Evolutionary conservation across 1,139 yeast genomes (phyloP).

Genomic region (Pichia sp.): DNA sequence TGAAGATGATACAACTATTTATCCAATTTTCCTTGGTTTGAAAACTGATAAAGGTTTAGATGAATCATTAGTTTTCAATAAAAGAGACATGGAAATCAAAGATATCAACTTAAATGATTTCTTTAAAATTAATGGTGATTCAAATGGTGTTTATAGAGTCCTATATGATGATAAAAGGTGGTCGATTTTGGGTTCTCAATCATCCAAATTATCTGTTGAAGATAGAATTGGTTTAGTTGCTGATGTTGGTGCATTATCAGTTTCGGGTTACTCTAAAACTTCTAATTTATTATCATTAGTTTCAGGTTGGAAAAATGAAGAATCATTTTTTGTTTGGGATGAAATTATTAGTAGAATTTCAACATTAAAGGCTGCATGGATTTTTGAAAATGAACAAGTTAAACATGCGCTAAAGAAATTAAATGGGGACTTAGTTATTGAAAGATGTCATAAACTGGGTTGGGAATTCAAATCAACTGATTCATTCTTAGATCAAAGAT

Average conservation of each 20-base stretch:
- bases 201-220: conserved; percentile 44
- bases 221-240: conserved; percentile 67
- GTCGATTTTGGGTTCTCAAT: conserved; percentile 43
- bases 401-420: conserved; percentile 54
- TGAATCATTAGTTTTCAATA: conserved; percentile 63
- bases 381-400: conserved; percentile 56
- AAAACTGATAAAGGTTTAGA: conserved; percentile 63
- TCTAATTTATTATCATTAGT: conserved; percentile 44
- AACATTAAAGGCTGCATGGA: conserved; percentile 58
- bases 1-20: conserved; percentile 40
- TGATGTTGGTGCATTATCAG: conserved; percentile 56
- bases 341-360: conserved; percentile 47
- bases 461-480: conserved; percentile 61
- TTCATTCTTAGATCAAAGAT: conserved; percentile 64
- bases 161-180: conserved; percentile 50
- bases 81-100: conserved; percentile 34
- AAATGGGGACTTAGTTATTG: conserved; percentile 51
- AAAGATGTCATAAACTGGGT: conserved; percentile 56
- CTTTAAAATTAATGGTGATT: conserved; percentile 60
- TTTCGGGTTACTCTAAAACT: conserved; percentile 52
- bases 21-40: conserved; percentile 72
- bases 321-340: conserved; percentile 63
- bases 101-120: conserved; percentile 27
- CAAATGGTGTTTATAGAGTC: conserved; percentile 63
- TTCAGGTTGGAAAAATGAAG: conserved; percentile 42